Evolutionary conservation across 2,329 filamentous ascomycete genomes (phyloP), one percentile per base, ranked within the genome.

Genomic region (Arthrobotrys musiformis): DNA sequence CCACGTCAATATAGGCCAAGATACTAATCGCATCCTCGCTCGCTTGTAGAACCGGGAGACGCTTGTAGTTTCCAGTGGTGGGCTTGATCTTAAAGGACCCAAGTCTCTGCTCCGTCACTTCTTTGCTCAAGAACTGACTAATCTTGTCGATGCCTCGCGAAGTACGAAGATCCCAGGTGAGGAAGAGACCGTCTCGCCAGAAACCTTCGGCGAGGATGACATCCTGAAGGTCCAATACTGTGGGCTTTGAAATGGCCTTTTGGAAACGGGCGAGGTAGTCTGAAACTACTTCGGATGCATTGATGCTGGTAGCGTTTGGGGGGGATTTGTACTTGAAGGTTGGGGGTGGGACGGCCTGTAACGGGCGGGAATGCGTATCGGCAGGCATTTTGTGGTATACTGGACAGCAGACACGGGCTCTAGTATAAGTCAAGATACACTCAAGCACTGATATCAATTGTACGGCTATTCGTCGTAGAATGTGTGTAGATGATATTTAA

Each of bases 171-270:
- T 86, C 85, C 88, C 88, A 90, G 0, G 87, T 85, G 0, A 90
- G 81, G 19, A 85, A 86, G 0, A 90, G 83, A 48, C 89, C 87
- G 79, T 90, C 88, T 7, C 88, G 85, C 88, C 88, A 90, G 82
- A 85, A 89, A 68, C 86, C 86, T 19, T 86, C 66, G 2, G 60
- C 40, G 17, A 70, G 60, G 6, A 77, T 62, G 4, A 70, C 66
- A 35, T 70, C 52, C 33, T 70, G 50, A 15, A 77, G 60, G 28
- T 13, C 52, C 19, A 50, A 42, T 11, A 28, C 17, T 7, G 73
- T 70, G 9, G 73, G 73, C 6, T 70, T 60, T 22, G 54, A 60
- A 28, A 77, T 35, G 5, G 66, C 52, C 50, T 67, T 70, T 28
- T 70, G 50, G 24, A 77, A 52, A 19, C 66, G 66, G 15, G 26